Evolutionary conservation across 768 basidiomycete genomes (phyloP).

Genomic region (Boletellus sp.): DNA sequence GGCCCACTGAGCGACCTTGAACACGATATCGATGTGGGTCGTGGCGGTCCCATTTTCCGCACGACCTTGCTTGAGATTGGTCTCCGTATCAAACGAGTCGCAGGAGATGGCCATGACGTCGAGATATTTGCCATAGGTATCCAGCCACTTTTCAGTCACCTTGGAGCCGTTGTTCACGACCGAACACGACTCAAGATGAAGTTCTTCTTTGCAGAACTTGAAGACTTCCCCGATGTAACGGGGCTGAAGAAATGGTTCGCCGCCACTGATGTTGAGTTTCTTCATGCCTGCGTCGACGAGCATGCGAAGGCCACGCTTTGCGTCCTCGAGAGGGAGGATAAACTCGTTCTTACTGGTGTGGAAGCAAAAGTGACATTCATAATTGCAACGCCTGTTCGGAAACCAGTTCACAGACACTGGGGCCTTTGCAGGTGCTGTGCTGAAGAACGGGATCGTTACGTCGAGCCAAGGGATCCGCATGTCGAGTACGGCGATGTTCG

Average conservation of each 20-base stretch:
- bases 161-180: slow-evolving; percentile 38
- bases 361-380: slow-evolving; percentile 40
- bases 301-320: slow-evolving; percentile 32
- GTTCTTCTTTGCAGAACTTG: slow-evolving; percentile 36
- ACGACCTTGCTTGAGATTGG: slow-evolving; percentile 33
- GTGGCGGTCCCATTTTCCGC: slow-evolving; percentile 30
- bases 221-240: slow-evolving; percentile 38
- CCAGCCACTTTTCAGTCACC: slow-evolving; percentile 41
- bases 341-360: slow-evolving; percentile 36
- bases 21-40: slow-evolving; percentile 33
- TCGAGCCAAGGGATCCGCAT: slow-evolving; percentile 17
- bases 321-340: slow-evolving; percentile 35
- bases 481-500: neutral
- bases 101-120: slow-evolving; percentile 43
- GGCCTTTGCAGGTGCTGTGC: slow-evolving; percentile 1
- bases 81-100: slow-evolving; percentile 37
- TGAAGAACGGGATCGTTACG: slow-evolving; percentile 15
- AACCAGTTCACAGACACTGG: slow-evolving; percentile 30
- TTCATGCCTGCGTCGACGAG: slow-evolving; percentile 33
- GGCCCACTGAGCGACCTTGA: slow-evolving; percentile 36
- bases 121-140: slow-evolving; percentile 36
- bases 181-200: slow-evolving; percentile 33
- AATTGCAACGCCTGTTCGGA: slow-evolving; percentile 31
- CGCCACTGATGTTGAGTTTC: slow-evolving; percentile 37
- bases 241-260: slow-evolving; percentile 38